Percentiles rank a stretch among this genome's conserved stretches.
Evolutionary conservation across 164 flowering plant genomes (phyloP).

Genomic region (Vitis cinerea): DNA sequence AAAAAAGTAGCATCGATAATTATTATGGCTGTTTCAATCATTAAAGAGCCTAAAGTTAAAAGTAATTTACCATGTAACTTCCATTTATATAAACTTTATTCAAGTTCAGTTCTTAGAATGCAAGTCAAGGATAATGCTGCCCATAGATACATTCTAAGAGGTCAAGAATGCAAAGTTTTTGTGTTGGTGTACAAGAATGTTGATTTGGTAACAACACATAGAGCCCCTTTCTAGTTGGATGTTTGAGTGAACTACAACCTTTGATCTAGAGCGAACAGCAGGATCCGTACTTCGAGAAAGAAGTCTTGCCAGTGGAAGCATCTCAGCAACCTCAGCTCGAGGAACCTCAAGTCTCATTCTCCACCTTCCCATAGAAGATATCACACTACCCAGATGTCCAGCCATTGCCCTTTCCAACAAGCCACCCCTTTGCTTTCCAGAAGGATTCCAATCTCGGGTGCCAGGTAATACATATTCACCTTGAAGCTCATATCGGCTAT

Average conservation of each 20-base stretch:
- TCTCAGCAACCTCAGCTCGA: slow-evolving; percentile 91
- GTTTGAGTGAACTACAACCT: slow-evolving; percentile 46
- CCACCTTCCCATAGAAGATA: slow-evolving; percentile 99
- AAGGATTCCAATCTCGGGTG: slow-evolving; percentile 64
- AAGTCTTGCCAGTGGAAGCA: slow-evolving; percentile 98
- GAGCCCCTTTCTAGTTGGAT: not conserved
- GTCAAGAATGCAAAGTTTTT: not conserved
- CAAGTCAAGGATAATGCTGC: not conserved
- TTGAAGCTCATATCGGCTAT: slow-evolving; percentile 92
- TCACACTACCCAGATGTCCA: slow-evolving; percentile 85
- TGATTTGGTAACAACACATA: not conserved
- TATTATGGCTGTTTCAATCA: too few relatives aligned
- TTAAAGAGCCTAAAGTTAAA: too few relatives aligned
- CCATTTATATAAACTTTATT: too few relatives aligned
- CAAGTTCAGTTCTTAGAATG: too few relatives aligned
- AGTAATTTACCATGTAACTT: too few relatives aligned
- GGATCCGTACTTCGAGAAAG: slow-evolving; percentile 97
- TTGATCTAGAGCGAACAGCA: slow-evolving; percentile 91
- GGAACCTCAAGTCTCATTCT: slow-evolving; percentile 98
- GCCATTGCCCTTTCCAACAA: slow-evolving; percentile 74
- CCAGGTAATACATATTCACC: slow-evolving; percentile 99
- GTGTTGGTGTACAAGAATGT: not conserved
- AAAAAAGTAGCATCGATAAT: too few relatives aligned
- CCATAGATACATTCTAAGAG: not conserved
- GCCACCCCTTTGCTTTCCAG: slow-evolving; percentile 56